Percentiles rank a stretch among this genome's conserved stretches.
Evolutionary conservation across 2,329 filamentous ascomycete genomes (phyloP).

Genomic region (Trichoderma sp.): DNA sequence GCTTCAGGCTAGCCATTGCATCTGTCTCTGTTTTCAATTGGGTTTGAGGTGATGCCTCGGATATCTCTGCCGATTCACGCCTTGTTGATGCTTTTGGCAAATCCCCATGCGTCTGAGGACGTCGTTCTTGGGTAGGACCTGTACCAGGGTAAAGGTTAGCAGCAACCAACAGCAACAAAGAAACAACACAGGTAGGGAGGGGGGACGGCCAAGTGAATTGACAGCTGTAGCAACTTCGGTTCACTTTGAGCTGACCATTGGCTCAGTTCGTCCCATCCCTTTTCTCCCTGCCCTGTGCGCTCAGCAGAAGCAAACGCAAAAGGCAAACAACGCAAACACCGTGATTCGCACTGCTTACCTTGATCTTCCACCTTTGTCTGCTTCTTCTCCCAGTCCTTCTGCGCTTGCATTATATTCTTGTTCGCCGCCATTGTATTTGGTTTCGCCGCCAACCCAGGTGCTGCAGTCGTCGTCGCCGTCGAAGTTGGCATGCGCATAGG

Average conservation of each 20-base stretch:
- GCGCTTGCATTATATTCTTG: conserved; percentile 29
- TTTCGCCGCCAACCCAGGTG: background rate
- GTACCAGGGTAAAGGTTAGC: background rate
- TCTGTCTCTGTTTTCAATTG: background rate
- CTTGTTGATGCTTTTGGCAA: background rate
- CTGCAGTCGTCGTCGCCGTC: background rate
- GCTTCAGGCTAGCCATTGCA: conserved; percentile 12
- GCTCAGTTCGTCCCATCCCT: background rate
- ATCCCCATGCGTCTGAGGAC: background rate
- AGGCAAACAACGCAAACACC: background rate
- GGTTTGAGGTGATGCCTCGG: background rate
- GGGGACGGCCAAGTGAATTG: background rate
- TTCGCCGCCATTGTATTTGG: background rate
- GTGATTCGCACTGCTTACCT: background rate
- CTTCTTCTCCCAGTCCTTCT: conserved; percentile 32
- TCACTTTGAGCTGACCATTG: background rate
- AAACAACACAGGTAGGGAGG: background rate
- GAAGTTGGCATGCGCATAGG: background rate
- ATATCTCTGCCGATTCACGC: background rate
- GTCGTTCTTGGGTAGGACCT: background rate
- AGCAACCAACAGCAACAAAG: background rate
- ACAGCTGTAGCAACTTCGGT: background rate
- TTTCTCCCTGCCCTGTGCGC: background rate
- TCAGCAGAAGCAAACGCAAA: background rate
- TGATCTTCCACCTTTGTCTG: background rate